phyloP scores from a whole-genome alignment of 2,329 filamentous ascomycete genomes.

The Colletotrichum sp. region DNA sequence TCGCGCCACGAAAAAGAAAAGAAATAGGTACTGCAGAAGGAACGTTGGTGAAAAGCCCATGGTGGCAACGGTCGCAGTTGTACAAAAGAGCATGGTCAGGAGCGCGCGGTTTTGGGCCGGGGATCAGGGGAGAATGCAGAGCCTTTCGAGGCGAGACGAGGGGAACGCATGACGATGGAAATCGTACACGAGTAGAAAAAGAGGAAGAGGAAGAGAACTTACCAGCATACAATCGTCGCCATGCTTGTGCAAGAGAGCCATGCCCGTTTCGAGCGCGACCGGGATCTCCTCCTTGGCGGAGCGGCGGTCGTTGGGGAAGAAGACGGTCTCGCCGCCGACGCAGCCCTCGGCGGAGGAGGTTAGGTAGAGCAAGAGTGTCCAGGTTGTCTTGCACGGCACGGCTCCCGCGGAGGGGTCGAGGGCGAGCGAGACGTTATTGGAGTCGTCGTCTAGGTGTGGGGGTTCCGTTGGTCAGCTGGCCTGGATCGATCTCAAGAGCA shows the following conservation, averaged over 20 bases:
- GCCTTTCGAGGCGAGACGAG: neutral
- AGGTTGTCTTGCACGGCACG: conserved; percentile 72
- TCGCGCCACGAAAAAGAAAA: conserved; percentile 12
- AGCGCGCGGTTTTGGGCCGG: neutral
- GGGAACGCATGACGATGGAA: neutral
- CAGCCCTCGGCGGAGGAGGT: conserved; percentile 69
- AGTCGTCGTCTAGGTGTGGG: conserved; percentile 76
- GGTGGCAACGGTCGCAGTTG: conserved; percentile 12
- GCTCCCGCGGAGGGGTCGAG: conserved; percentile 38
- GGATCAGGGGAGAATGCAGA: conserved; percentile 5
- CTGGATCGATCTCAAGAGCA: neutral
- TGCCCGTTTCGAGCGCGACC: conserved; percentile 80
- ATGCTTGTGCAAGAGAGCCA: conserved; percentile 86
- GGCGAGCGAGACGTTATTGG: conserved; percentile 63
- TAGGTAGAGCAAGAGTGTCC: conserved; percentile 89
- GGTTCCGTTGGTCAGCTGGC: conserved; percentile 1
- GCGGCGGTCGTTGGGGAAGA: conserved; percentile 75
- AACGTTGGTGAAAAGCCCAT: neutral
- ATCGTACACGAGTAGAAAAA: neutral
- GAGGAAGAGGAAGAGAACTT: conserved; percentile 31
- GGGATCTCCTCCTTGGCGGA: conserved; percentile 68
- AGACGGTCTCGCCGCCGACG: conserved; percentile 87
- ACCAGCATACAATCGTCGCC: conserved; percentile 85
- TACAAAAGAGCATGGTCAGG: neutral
- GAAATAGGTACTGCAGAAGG: conserved; percentile 8